Percentiles rank a stretch among this genome's conserved stretches.
phyloP scores from a whole-genome alignment of 768 basidiomycete species.

The Royoungia palumana region DNA sequence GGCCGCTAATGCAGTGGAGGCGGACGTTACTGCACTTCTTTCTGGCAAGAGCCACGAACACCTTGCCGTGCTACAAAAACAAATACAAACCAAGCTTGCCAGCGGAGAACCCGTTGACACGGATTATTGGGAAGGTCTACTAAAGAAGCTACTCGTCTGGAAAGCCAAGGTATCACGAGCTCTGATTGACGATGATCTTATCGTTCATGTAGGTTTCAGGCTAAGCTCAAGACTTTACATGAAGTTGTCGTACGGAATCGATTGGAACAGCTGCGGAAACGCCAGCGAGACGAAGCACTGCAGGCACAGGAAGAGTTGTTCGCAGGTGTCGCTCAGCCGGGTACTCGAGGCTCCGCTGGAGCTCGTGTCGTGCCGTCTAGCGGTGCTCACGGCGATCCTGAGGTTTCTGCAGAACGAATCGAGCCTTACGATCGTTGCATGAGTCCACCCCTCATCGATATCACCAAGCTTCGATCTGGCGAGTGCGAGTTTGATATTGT shows the following conservation, averaged over 20 bases:
- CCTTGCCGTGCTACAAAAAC: conserved; percentile 75
- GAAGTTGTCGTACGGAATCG: conserved; percentile 97
- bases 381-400: conserved; percentile 33
- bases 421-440: conserved; percentile 83
- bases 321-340: conserved; percentile 69
- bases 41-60: conserved; percentile 86
- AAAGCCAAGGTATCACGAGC: conserved; percentile 77
- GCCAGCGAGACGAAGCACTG: conserved; percentile 93
- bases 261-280: conserved; percentile 91
- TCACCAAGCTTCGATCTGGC: conserved; percentile 65
- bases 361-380: conserved; percentile 36
- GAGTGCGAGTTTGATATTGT: conserved; percentile 81
- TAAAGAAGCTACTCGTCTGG: conserved; percentile 92
- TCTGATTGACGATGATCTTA: background rate
- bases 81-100: conserved; percentile 82
- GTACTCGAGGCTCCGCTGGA: conserved; percentile 42
- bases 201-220: conserved; percentile 43
- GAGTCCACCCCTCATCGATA: conserved; percentile 78
- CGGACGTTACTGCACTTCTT: conserved; percentile 77
- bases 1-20: conserved; percentile 78
- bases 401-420: conserved; percentile 50
- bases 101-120: conserved; percentile 95
- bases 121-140: conserved; percentile 94
- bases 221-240: conserved; percentile 87
- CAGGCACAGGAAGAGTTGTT: conserved; percentile 90